Evolutionary conservation across 805 yeast species (phyloP).

Genomic region (Metschnikowia kunwiensis): DNA sequence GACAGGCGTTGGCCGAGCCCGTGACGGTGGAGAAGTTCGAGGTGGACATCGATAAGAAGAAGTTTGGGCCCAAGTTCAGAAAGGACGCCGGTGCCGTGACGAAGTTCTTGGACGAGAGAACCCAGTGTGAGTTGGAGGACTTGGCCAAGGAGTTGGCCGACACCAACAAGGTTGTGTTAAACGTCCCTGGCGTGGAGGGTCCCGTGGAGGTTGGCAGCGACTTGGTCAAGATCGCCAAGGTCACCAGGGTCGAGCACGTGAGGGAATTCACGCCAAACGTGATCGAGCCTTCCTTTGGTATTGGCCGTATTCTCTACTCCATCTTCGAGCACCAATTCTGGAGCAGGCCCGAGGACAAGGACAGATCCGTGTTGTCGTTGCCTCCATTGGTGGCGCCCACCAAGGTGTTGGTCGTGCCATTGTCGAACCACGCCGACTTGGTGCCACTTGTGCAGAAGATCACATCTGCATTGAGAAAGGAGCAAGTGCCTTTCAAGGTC

Average conservation of each 20-base stretch:
- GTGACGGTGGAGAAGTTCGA: slow-evolving; percentile 77
- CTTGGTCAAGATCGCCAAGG: slow-evolving; percentile 72
- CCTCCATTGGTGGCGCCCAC: slow-evolving; percentile 97
- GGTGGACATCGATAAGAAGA: slow-evolving; percentile 86
- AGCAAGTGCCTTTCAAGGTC: slow-evolving; percentile 89
- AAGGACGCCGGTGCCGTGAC: slow-evolving; percentile 94
- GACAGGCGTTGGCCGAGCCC: slow-evolving; percentile 86
- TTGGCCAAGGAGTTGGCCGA: slow-evolving; percentile 64
- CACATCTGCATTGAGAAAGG: slow-evolving; percentile 65
- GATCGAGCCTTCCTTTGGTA: slow-evolving; percentile 98
- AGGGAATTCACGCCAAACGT: slow-evolving; percentile 97
- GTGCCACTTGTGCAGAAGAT: slow-evolving; percentile 71
- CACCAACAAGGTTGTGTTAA: slow-evolving; percentile 62
- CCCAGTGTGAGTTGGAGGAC: slow-evolving; percentile 81
- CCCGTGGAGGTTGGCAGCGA: slow-evolving; percentile 66
- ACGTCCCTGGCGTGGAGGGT: slow-evolving; percentile 57
- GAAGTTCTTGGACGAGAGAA: slow-evolving; percentile 67
- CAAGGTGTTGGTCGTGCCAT: slow-evolving; percentile 91
- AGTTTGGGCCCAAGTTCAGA: slow-evolving; percentile 97
- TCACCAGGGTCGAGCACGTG: slow-evolving; percentile 79
- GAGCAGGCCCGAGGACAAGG: slow-evolving; percentile 86
- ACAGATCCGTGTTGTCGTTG: slow-evolving; percentile 83
- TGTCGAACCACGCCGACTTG: slow-evolving; percentile 79
- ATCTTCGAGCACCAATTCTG: slow-evolving; percentile 93
- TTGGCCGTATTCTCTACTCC: slow-evolving; percentile 93